Evolutionary conservation across 2,329 filamentous ascomycete genomes (phyloP).

Genomic region (Hirsutella rhossiliensis): DNA sequence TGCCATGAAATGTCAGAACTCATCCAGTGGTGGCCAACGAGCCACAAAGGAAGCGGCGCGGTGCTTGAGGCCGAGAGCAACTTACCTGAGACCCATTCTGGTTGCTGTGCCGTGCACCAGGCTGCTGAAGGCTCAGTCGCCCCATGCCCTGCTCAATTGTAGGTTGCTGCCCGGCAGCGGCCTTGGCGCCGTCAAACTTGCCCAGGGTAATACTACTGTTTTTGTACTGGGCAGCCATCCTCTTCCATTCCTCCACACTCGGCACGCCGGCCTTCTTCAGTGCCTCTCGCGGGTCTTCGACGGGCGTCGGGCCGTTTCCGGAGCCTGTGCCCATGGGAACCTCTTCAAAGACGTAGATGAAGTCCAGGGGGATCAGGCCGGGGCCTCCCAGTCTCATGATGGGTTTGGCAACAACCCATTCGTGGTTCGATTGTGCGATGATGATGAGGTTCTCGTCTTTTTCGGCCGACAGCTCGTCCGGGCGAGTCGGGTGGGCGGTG

Average conservation of each 20-base stretch:
- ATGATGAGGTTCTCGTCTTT: constrained; percentile 95
- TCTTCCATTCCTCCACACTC: constrained; percentile 97
- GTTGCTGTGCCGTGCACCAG: constrained; percentile 12
- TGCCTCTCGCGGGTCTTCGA: constrained; percentile 71
- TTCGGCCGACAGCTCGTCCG: constrained; percentile 93
- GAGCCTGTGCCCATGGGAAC: constrained; percentile 45
- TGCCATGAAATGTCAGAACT: no score
- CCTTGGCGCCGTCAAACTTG: constrained; percentile 59
- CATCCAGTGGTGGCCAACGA: no score
- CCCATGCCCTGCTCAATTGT: constrained; percentile 58
- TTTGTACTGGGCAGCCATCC: constrained; percentile 98
- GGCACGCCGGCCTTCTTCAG: constrained; percentile 84
- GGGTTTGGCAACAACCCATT: constrained; percentile 99
- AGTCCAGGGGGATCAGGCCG: constrained; percentile 89
- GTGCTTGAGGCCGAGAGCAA: background rate
- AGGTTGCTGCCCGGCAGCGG: constrained; percentile 25
- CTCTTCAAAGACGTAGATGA: constrained; percentile 86
- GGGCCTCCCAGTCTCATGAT: constrained; percentile 93
- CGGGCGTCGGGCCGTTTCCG: constrained; percentile 72
- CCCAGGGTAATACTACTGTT: constrained; percentile 96
- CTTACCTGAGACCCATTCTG: constrained; percentile 16
- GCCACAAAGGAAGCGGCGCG: background rate
- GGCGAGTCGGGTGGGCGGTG: constrained; percentile 60
- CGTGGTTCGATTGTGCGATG: constrained; percentile 94
- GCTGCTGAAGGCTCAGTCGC: constrained; percentile 58